Percentiles rank a stretch among this genome's conserved stretches.
phyloP scores from a whole-genome alignment of 2,329 filamentous ascomycete species.

The Didymella segeticola region DNA sequence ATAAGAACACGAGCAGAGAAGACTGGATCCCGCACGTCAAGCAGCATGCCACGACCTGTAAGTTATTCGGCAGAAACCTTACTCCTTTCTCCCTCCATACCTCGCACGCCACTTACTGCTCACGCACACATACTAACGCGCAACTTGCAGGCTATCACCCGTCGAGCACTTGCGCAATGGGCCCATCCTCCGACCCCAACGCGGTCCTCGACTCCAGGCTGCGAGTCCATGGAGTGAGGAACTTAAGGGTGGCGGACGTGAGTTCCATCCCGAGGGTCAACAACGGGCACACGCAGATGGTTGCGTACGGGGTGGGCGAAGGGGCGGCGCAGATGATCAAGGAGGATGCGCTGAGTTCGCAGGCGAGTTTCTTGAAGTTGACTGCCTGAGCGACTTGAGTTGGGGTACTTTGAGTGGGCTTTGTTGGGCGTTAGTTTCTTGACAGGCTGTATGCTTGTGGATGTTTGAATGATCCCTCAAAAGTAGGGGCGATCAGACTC shows the following conservation, averaged over 20 bases:
- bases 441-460: no score
- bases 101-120: background rate
- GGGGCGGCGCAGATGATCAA: conserved; percentile 43
- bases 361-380: conserved; percentile 15
- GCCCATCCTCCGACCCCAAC: conserved; percentile 33
- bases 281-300: conserved; percentile 47
- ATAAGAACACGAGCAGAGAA: conserved; percentile 60
- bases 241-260: conserved; percentile 38
- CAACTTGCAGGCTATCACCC: conserved; percentile 52
- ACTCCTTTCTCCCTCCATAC: background rate
- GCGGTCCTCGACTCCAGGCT: conserved; percentile 49
- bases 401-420: no score
- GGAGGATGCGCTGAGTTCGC: conserved; percentile 22
- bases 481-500: no score
- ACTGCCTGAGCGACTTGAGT: no score
- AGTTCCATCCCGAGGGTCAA: conserved; percentile 35
- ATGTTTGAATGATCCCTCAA: no score
- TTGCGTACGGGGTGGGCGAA: conserved; percentile 45
- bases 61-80: conserved; percentile 19
- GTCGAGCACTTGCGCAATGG: conserved; percentile 67
- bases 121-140: background rate
- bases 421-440: no score
- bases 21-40: conserved; percentile 66
- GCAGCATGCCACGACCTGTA: conserved; percentile 67
- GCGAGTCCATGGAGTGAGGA: conserved; percentile 34